Evolutionary conservation across 176 grass and related monocot genomes (phyloP).

Genomic region (Tillandsia fasciculata): DNA sequence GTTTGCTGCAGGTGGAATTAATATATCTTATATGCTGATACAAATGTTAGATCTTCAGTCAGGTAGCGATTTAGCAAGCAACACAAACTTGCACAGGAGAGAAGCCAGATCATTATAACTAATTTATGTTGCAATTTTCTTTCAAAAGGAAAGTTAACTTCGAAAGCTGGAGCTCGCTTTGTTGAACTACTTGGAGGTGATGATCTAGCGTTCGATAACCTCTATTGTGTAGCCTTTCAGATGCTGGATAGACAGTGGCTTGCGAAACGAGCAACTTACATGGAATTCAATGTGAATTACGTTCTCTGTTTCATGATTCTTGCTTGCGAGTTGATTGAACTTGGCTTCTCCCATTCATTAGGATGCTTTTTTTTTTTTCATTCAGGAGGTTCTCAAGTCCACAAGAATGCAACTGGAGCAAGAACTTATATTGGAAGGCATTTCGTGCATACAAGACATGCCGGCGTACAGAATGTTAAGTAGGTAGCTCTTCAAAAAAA

Average conservation of each 20-base stretch:
- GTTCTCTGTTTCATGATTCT: not conserved
- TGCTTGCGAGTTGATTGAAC: not conserved
- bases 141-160: slow-evolving; percentile 37
- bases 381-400: slow-evolving; percentile 20
- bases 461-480: slow-evolving; percentile 16
- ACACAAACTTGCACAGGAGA: not conserved
- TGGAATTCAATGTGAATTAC: slow-evolving; percentile 75
- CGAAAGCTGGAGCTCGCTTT: slow-evolving; percentile 53
- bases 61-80: slow-evolving; percentile 18
- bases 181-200: slow-evolving; percentile 54
- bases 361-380: not conserved
- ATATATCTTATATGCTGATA: slow-evolving; percentile 58
- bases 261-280: slow-evolving; percentile 56
- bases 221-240: slow-evolving; percentile 71
- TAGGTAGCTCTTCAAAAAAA: not conserved
- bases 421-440: slow-evolving; percentile 1
- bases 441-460: slow-evolving; percentile 13
- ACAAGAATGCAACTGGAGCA: slow-evolving; percentile 13
- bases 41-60: slow-evolving; percentile 65
- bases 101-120: not conserved
- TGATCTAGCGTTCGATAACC: slow-evolving; percentile 63
- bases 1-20: slow-evolving; percentile 57
- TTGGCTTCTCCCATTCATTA: not conserved
- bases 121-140: not conserved
- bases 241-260: slow-evolving; percentile 80